Conservation (phyloP, 805 yeast genomes). For the Zygoascus flipseniorum region DNA sequence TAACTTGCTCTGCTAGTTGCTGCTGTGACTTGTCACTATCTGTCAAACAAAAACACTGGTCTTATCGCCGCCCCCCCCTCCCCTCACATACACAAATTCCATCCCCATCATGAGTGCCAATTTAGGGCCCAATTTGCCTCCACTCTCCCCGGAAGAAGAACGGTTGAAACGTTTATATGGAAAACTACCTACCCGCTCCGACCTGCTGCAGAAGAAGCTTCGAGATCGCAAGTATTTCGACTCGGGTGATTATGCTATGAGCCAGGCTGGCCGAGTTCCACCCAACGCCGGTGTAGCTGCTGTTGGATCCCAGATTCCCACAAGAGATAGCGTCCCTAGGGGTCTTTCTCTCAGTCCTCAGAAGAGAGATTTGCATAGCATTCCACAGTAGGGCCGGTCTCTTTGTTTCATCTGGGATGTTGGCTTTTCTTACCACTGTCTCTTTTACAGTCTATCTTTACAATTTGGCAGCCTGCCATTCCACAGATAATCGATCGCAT, state of each 20-base stretch:
- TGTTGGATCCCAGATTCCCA: slow-evolving; percentile 22
- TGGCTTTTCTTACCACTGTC: too few species aligned
- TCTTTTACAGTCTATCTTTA: too few species aligned
- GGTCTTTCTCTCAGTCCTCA: neutral
- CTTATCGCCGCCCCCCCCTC: too few species aligned
- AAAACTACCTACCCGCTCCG: slow-evolving; percentile 72
- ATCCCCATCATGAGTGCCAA: neutral
- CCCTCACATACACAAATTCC: too few species aligned
- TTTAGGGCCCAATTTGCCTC: neutral
- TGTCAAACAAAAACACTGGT: too few species aligned
- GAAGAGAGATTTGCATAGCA: neutral
- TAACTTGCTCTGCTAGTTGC: too few species aligned
- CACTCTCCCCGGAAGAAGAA: slow-evolving; percentile 47
- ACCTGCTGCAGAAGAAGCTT: slow-evolving; percentile 56
- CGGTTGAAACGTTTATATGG: slow-evolving; percentile 76
- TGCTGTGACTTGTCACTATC: too few species aligned
- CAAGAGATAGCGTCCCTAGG: slow-evolving; percentile 21
- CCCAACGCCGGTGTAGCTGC: slow-evolving; percentile 14
- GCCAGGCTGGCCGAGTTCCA: slow-evolving; percentile 26
- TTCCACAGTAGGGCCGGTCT: too few species aligned
- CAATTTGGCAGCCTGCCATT: too few species aligned
- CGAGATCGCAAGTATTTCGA: slow-evolving; percentile 89
- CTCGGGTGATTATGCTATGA: slow-evolving; percentile 90
- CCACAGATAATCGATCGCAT: too few species aligned
- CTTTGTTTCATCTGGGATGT: too few species aligned